These are phyloP conservation scores for Suhomyces panamericanus DNA, from an alignment of 1,139 yeast species.

Conservation along the genomic window DNA sequence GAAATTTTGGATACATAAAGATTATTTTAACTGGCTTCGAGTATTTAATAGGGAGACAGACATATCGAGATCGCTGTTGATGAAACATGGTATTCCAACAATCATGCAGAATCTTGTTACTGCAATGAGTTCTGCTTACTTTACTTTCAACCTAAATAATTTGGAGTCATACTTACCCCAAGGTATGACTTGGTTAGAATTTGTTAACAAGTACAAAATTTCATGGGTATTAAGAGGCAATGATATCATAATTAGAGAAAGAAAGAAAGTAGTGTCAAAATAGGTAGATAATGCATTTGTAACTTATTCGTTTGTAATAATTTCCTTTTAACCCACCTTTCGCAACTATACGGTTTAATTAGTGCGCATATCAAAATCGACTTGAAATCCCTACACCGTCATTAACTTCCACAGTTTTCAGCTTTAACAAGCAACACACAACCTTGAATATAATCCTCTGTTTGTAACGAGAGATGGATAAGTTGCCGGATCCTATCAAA, in stretches of 20 bases:
- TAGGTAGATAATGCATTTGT: no score
- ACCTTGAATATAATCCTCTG: no score
- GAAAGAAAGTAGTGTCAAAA: conserved; percentile 8
- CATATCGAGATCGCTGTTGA: conserved; percentile 32
- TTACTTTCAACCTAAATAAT: conserved; percentile 24
- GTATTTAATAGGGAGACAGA: conserved; percentile 34
- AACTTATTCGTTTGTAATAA: no score
- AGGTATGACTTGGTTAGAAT: conserved; percentile 23
- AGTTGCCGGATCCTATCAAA: conserved; percentile 39
- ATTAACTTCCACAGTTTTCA: no score
- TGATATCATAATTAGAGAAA: conserved; percentile 26
- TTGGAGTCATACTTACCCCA: conserved; percentile 32
- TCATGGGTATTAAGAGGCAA: conserved; percentile 31
- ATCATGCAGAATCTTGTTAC: conserved; percentile 33
- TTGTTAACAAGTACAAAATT: conserved; percentile 22
- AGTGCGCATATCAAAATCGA: no score
- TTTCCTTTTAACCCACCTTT: no score
- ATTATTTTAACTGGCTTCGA: conserved; percentile 45
- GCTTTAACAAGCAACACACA: no score
- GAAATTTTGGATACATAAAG: conserved; percentile 37
- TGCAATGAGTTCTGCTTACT: conserved; percentile 40
- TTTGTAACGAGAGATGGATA: conserved; percentile 12
- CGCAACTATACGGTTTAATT: not conserved
- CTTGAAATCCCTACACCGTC: no score
- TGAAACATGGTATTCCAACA: conserved; percentile 41